Evolutionary conservation across 1,139 yeast genomes (phyloP).

Genomic region (Protomyces inundatus): DNA sequence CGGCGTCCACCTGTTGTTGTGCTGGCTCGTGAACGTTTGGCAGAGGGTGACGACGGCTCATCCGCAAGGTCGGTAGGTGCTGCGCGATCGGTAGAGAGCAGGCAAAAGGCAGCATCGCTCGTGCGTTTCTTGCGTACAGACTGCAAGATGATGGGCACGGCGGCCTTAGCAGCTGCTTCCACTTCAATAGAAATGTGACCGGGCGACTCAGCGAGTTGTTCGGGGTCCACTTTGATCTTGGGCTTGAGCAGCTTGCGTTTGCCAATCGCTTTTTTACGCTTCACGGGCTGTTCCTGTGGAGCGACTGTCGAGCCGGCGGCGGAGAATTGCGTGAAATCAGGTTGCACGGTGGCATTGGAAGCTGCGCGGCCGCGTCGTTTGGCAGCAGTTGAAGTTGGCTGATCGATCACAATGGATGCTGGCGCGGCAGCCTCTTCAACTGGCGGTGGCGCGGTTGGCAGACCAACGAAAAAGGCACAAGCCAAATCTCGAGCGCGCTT

Average conservation of each 20-base stretch:
- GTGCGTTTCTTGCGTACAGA: conserved; percentile 17
- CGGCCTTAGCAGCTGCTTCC: neutral
- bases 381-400: neutral
- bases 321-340: neutral
- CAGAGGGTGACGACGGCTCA: neutral
- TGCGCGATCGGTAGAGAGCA: neutral
- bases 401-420: neutral
- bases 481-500: conserved; percentile 43
- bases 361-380: neutral
- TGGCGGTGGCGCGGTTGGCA: neutral
- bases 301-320: neutral
- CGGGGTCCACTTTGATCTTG: neutral
- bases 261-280: neutral
- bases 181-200: neutral
- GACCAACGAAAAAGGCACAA: conserved; percentile 49
- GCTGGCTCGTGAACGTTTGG: neutral
- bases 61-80: neutral
- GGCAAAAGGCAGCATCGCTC: neutral
- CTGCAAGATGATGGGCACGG: conserved; percentile 11
- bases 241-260: neutral
- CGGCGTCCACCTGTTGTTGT: neutral
- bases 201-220: neutral
- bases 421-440: conserved; percentile 5
- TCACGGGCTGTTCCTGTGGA: neutral
- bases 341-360: neutral